phyloP scores from a whole-genome alignment of 352 stramenopile species.

The Blastocystis sp. region DNA sequence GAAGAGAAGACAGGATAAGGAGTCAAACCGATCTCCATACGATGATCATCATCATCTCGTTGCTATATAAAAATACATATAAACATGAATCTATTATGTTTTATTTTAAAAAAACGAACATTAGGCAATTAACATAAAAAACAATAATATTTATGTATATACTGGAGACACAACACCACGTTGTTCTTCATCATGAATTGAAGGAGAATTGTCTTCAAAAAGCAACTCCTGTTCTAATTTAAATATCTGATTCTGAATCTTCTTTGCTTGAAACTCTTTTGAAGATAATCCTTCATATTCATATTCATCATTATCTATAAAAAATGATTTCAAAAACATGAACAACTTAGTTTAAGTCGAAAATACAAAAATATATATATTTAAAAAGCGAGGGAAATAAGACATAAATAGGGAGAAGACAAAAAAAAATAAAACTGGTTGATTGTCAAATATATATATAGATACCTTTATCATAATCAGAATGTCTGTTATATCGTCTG shows the following conservation, averaged over 20 bases:
- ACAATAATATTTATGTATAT: too few relatives aligned
- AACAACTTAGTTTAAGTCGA: too few relatives aligned
- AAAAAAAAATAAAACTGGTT: too few relatives aligned
- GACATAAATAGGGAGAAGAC: too few relatives aligned
- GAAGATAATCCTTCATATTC: neutral
- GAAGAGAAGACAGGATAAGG: neutral
- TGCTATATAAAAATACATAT: neutral
- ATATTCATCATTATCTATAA: neutral
- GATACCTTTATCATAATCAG: too few relatives aligned
- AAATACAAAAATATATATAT: too few relatives aligned
- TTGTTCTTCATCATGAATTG: constrained; percentile 15
- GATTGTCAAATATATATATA: too few relatives aligned
- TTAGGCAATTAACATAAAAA: too few relatives aligned
- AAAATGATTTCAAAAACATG: constrained; percentile 18
- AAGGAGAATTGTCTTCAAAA: constrained; percentile 11
- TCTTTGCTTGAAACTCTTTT: constrained; percentile 25
- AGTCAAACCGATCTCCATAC: constrained; percentile 4
- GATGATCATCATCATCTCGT: constrained; percentile 11
- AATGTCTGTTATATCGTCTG: too few relatives aligned
- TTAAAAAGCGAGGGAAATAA: too few relatives aligned
- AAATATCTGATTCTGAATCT: constrained; percentile 24
- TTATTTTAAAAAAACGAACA: too few relatives aligned
- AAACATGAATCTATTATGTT: neutral
- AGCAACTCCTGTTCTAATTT: constrained; percentile 29
- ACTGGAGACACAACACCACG: too few relatives aligned